Evolutionary conservation across 164 flowering plant species (phyloP), one percentile per base, ranked within the genome.

Genomic region (Warburgia ugandensis): DNA sequence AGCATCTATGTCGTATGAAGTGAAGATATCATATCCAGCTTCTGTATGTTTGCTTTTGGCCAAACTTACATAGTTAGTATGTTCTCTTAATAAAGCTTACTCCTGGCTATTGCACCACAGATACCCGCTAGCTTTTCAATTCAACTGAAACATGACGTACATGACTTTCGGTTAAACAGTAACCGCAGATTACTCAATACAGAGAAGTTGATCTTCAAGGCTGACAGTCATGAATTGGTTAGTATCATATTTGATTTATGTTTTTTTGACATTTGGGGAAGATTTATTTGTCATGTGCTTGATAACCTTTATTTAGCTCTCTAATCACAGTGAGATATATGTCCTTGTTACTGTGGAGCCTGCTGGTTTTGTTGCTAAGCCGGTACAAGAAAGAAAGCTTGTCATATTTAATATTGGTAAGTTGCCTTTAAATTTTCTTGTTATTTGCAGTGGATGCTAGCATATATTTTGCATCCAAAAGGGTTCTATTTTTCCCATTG

Each of bases 21-120:
- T 92, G 78, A 88, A 92, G 97, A 88, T 92, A 74, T 92, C 95
- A 50, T 92, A 84, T 65, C 99, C 97, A 56, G 97, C 95, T 75
- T 92, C 99, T 76, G 98, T 88, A 92, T 68, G 96, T 84, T 45
- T 39, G 47, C 42, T 30, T 9, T 32, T 22, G 12, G 17, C 17
- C 41, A 9, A 22, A 8, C 21, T 8, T 35, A 56, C n/a, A 1
- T 16, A 27, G 23, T 43, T 6, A 8, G 16, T 52, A 14, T 44
- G 14, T 13, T 45, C 48, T 29, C 60, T 25, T 19, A 17, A 10
- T 40, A 29, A 60, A 29, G 4, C 62, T 63, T 16, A 64, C 25
- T 19, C 42, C 13, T 22, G 45, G 22, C 37, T 20, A 13, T 27
- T 46, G 33, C 26, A 36, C 50, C 6, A 51, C 67, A 88, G 94